Conservation (phyloP, 2,329 filamentous ascomycete species). For the Sclerotinia sclerotiorum region DNA sequence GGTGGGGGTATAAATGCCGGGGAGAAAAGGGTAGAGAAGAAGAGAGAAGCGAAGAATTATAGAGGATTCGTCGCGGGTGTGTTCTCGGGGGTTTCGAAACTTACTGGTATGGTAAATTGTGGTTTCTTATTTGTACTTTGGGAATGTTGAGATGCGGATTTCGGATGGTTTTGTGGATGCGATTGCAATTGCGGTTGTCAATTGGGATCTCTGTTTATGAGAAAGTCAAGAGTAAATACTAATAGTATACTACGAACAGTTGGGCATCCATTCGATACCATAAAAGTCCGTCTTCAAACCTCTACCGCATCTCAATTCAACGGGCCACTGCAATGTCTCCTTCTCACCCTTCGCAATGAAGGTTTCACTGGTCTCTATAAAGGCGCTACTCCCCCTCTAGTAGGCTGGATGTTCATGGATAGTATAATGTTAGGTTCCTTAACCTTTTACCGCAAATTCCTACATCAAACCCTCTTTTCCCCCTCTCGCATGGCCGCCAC, state of each 20-base stretch:
- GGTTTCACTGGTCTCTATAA: slow-evolving; percentile 88
- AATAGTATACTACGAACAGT: slow-evolving; percentile 40
- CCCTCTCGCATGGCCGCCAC: slow-evolving; percentile 44
- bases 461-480: slow-evolving; percentile 78
- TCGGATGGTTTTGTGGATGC: background rate
- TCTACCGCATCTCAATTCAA: slow-evolving; percentile 74
- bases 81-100: slow-evolving; percentile 89
- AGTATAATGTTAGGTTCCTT: slow-evolving; percentile 84
- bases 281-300: slow-evolving; percentile 95
- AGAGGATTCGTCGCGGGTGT: slow-evolving; percentile 97
- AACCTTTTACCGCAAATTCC: slow-evolving; percentile 81
- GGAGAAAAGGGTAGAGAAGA: slow-evolving; percentile 33
- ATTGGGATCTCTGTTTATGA: background rate
- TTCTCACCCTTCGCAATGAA: slow-evolving; percentile 83
- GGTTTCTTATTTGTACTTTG: background rate
- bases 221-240: background rate
- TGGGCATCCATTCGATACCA: slow-evolving; percentile 83
- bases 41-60: slow-evolving; percentile 56
- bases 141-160: background rate
- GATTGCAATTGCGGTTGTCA: background rate
- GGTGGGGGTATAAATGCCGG: background rate
- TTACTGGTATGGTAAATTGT: slow-evolving; percentile 59
- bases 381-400: slow-evolving; percentile 83
- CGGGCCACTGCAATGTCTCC: slow-evolving; percentile 81
- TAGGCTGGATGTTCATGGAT: slow-evolving; percentile 99